Conservation (phyloP, 768 basidiomycete species). For the Lentinula aciculospora region DNA sequence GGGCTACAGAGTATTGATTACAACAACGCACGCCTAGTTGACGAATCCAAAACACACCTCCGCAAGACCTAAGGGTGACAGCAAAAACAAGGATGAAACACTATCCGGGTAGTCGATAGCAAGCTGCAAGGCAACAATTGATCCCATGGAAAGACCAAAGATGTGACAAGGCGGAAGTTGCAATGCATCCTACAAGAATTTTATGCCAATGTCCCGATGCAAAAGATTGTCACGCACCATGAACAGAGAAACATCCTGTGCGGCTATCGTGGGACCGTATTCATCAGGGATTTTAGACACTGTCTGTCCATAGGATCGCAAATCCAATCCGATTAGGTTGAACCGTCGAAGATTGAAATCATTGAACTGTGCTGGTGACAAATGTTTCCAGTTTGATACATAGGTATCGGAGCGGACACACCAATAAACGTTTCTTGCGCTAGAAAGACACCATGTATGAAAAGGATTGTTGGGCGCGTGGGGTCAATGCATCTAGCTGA, state of each 20-base stretch:
- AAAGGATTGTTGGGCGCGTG: constrained; percentile 26
- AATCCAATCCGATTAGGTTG: constrained; percentile 30
- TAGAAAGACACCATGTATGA: constrained; percentile 31
- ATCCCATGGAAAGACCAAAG: constrained; percentile 31
- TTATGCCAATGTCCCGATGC: background rate
- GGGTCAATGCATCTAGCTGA: constrained; percentile 23
- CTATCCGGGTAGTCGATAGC: constrained; percentile 26
- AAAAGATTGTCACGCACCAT: constrained; percentile 21
- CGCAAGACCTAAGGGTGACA: constrained; percentile 27
- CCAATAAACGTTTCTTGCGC: constrained; percentile 26
- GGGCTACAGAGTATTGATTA: constrained; percentile 17
- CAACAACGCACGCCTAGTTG: background rate
- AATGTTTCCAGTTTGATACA: background rate
- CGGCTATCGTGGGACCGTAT: constrained; percentile 24
- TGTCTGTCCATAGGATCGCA: constrained; percentile 27
- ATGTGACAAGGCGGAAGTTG: constrained; percentile 31
- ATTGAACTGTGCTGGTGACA: constrained; percentile 22
- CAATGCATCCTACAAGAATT: constrained; percentile 25
- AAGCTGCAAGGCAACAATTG: constrained; percentile 26
- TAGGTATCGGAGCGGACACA: constrained; percentile 11
- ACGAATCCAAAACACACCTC: constrained; percentile 21
- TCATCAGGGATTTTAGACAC: constrained; percentile 17
- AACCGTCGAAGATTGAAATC: constrained; percentile 27
- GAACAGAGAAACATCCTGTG: constrained; percentile 27
- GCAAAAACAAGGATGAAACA: constrained; percentile 27